Evolutionary conservation across 2,329 filamentous ascomycete genomes (phyloP), one percentile per base, ranked within the genome.

Genomic region (Fusarium sp.): DNA sequence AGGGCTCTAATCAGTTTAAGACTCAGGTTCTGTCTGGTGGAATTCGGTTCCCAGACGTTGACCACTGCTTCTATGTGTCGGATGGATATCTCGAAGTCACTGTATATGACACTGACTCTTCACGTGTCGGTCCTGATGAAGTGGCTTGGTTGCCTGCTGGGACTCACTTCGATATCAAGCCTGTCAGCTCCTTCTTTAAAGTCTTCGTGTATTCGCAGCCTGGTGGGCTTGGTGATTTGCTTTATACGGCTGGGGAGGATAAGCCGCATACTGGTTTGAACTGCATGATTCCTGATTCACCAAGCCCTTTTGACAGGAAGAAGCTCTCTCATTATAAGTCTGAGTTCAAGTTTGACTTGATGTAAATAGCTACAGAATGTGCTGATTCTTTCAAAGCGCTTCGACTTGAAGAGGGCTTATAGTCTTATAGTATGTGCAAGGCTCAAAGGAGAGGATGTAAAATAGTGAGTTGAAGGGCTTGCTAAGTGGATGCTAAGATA

Each of bases 381-480:
- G 1, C 2, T 27, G 12, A 12, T 27, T 6, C 1, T n/a, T 15
- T 14, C 15, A 0, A 1, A 6, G 11, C 9, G 7, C 3, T 4
- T 38, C 2, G 4, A 12, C 22, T 38, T 15, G 0, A 27, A 3
- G 27, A 27, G 6, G 27, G 27, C 27, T 27, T 27, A 6, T 18
- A 2, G 18, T 18, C 15, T 14, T 1, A 4, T 5, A 18, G 12
- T 14, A 7, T 4, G 2, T 18, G 4, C 0, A 3, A 31, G n/a
- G n/a, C 7, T 13, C n/a, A 2, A 2, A 12, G 6, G 12, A 15
- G 5, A n/a, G 7, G 2, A 12, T 13, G 9, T 17, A 17, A 18
- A 6, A 17, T 35, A 14, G 14, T 15, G 14, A 15, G 6, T 15
- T 35, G 14, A 15, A 35, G 14, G 5, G 15, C 4, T 35, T 9